phyloP scores from a whole-genome alignment of 495 filamentous ascomycete genomes.

The Copromyces sp. region DNA sequence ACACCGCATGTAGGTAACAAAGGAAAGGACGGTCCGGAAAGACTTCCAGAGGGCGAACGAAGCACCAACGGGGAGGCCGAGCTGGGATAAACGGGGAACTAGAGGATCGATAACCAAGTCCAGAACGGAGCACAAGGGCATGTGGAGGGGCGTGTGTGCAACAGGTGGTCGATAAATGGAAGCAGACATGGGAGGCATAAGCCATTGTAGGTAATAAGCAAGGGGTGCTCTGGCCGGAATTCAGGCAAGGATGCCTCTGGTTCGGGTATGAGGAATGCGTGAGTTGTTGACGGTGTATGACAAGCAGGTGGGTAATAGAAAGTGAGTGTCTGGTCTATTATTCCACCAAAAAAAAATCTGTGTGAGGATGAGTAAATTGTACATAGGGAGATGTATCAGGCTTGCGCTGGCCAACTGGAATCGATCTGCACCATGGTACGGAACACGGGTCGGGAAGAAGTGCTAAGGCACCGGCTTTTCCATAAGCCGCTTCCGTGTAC shows the following conservation, averaged over 20 bases:
- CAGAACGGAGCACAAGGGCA: constrained; percentile 3
- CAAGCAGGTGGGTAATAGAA: constrained; percentile 12
- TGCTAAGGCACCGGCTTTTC: constrained; percentile 3
- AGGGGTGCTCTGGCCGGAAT: constrained; percentile 12
- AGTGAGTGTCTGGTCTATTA: not conserved
- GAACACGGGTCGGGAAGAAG: not conserved
- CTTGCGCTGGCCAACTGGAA: not conserved
- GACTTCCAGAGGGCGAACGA: constrained; percentile 13
- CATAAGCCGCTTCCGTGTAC: constrained; percentile 10
- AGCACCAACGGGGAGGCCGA: constrained; percentile 4
- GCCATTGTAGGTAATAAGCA: constrained; percentile 6
- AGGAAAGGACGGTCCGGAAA: constrained; percentile 9
- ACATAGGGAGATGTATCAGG: not conserved
- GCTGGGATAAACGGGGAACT: constrained; percentile 10
- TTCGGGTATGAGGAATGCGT: constrained; percentile 17
- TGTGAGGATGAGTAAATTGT: not conserved
- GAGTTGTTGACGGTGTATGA: constrained; percentile 13
- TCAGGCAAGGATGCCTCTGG: constrained; percentile 8
- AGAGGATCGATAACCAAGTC: constrained; percentile 23
- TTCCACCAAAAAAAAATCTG: not conserved
- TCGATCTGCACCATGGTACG: not conserved
- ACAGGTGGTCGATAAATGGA: constrained; percentile 6
- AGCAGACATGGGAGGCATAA: constrained; percentile 12
- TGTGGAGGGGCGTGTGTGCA: constrained; percentile 18
- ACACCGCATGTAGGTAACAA: constrained; percentile 19